These are phyloP conservation scores for Saccharum spontaneum DNA, from an alignment of 176 grass and related monocot species.

Conservation along the genomic window DNA sequence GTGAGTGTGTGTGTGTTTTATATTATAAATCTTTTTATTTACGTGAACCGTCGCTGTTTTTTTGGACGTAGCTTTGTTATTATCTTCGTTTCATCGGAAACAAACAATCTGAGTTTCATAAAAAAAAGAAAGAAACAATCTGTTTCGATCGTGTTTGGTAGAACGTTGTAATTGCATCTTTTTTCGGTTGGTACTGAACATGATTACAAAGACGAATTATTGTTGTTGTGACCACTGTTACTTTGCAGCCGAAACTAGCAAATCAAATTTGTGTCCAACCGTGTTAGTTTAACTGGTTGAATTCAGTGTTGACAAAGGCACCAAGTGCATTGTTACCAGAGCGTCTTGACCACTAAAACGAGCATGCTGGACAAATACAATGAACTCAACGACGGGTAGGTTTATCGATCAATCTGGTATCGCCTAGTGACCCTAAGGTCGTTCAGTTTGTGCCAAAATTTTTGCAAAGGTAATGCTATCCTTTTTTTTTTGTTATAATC, in stretches of 20 bases:
- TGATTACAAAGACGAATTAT: not conserved
- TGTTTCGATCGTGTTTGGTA: slow-evolving; percentile 16
- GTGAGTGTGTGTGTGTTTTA: not conserved
- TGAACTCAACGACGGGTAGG: not conserved
- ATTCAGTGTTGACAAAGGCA: not conserved
- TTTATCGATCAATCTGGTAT: not conserved
- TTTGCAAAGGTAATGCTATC: not conserved
- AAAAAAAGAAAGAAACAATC: too few species aligned
- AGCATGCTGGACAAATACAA: not conserved
- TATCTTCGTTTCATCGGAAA: not conserved
- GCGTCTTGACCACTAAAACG: not conserved
- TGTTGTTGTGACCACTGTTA: not conserved
- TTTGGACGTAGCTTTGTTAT: not conserved
- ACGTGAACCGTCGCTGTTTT: not conserved
- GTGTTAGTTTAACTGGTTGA: not conserved
- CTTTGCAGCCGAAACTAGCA: not conserved
- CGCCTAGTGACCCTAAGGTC: not conserved
- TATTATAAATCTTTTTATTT: not conserved
- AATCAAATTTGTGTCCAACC: not conserved
- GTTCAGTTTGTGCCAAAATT: not conserved
- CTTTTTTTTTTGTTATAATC: not conserved
- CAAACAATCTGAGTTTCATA: not conserved
- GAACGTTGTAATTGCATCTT: not conserved
- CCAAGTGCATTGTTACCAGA: not conserved
- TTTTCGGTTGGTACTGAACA: not conserved